phyloP scores from a whole-genome alignment of 345 rosid species.

The Sonneratia caseolaris region DNA sequence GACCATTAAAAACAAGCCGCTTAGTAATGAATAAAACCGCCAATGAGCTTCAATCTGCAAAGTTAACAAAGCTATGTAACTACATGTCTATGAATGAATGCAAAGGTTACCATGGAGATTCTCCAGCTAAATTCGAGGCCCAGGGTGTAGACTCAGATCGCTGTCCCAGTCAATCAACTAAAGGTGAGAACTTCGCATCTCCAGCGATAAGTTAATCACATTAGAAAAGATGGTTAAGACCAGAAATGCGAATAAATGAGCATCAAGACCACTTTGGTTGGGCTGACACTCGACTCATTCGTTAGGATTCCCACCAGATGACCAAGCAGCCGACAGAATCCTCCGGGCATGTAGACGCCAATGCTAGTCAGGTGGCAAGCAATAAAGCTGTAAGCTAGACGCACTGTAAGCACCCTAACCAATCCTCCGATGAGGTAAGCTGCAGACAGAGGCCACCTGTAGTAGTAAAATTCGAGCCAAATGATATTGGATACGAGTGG shows the following conservation, averaged over 20 bases:
- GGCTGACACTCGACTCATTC: neutral
- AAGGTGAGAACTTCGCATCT: neutral
- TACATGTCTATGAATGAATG: neutral
- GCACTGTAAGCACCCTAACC: neutral
- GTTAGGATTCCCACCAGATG: neutral
- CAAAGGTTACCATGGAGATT: too few species aligned
- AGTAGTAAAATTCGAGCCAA: conserved; percentile 74
- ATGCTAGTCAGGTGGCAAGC: neutral
- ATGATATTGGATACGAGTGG: conserved; percentile 53
- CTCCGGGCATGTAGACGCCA: neutral
- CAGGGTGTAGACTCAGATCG: too few species aligned
- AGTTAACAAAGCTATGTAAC: neutral
- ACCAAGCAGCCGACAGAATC: neutral
- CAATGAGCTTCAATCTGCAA: neutral
- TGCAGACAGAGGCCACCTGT: conserved; percentile 37
- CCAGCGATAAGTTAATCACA: neutral
- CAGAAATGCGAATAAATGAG: neutral
- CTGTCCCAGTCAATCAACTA: too few species aligned
- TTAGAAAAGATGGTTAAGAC: neutral
- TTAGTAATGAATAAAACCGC: neutral
- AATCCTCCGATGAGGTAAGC: neutral
- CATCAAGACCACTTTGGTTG: neutral
- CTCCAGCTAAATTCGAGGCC: neutral
- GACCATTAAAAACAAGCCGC: neutral
- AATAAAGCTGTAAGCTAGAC: neutral